Evolutionary conservation across 2,329 filamentous ascomycete genomes (phyloP).

Genomic region (Plectosphaerella plurivora): DNA sequence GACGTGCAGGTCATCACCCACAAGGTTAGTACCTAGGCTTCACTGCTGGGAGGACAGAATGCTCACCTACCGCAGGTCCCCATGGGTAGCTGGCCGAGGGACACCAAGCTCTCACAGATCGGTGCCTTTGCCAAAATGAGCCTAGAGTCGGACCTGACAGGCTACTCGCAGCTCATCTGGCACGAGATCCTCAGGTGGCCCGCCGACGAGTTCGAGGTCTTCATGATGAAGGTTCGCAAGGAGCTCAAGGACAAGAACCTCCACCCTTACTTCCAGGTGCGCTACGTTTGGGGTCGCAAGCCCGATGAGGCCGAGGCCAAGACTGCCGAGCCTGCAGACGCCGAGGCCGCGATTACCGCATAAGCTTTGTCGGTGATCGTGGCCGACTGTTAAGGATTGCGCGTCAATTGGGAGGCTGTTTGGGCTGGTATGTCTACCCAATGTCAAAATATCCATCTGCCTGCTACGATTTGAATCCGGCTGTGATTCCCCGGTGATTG

Average conservation of each 20-base stretch:
- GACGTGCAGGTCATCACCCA: slow-evolving; percentile 5
- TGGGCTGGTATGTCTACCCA: too few species aligned
- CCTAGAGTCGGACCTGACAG: slow-evolving; percentile 11
- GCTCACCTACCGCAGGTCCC: slow-evolving; percentile 1
- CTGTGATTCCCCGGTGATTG: too few species aligned
- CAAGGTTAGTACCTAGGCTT: slow-evolving; percentile 1
- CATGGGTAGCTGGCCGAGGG: slow-evolving; percentile 22
- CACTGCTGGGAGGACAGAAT: neutral
- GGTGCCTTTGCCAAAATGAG: neutral
- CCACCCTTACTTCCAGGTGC: neutral
- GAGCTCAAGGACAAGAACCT: neutral
- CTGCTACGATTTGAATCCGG: too few species aligned
- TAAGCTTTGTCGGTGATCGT: too few species aligned
- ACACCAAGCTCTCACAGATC: slow-evolving; percentile 17
- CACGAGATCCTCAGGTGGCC: slow-evolving; percentile 5
- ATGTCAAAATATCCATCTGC: too few species aligned
- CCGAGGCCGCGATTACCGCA: too few species aligned
- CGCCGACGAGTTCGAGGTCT: slow-evolving; percentile 1
- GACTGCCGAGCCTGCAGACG: too few species aligned
- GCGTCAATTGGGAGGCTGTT: too few species aligned
- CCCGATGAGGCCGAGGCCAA: neutral
- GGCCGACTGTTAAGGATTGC: too few species aligned
- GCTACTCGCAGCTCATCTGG: slow-evolving; percentile 1
- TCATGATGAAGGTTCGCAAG: slow-evolving; percentile 3
- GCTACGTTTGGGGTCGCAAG: neutral